Percentiles rank a stretch among this genome's conserved stretches.
Evolutionary conservation across 164 flowering plant genomes (phyloP).

Genomic region (Magnolia officinalis): DNA sequence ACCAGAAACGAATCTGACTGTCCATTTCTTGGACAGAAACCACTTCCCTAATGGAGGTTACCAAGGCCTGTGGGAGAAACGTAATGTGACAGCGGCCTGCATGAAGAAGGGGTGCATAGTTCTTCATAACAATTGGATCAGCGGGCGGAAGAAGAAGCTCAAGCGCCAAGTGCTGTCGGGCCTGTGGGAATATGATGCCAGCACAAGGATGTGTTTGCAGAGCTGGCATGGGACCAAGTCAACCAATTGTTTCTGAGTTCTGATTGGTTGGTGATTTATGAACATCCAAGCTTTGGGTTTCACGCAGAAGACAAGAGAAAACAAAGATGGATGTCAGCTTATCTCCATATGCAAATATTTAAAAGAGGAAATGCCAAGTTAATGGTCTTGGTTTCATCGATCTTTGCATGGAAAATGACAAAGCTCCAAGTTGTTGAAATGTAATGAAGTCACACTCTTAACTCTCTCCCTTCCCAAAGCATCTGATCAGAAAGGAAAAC

Average conservation of each 20-base stretch:
- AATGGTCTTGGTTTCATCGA: slow-evolving; percentile 25
- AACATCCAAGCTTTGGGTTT: slow-evolving; percentile 12
- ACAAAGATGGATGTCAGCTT: neutral
- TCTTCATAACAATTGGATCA: slow-evolving; percentile 92
- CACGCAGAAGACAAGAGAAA: slow-evolving; percentile 13
- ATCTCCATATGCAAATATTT: neutral
- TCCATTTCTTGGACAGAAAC: slow-evolving; percentile 74
- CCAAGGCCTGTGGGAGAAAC: slow-evolving; percentile 59
- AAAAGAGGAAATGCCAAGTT: neutral
- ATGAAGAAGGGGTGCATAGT: slow-evolving; percentile 55
- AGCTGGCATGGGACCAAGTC: slow-evolving; percentile 28
- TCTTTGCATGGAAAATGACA: slow-evolving; percentile 2
- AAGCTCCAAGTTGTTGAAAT: slow-evolving; percentile 5
- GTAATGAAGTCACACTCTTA: neutral
- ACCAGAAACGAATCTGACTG: slow-evolving; percentile 70
- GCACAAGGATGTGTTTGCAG: slow-evolving; percentile 69
- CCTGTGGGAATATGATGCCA: slow-evolving; percentile 73
- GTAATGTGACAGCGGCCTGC: slow-evolving; percentile 54
- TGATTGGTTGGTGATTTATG: neutral
- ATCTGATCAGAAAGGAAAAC: neutral
- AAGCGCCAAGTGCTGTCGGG: slow-evolving; percentile 74
- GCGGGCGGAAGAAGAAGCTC: slow-evolving; percentile 73
- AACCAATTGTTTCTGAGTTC: slow-evolving; percentile 24
- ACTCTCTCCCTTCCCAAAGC: neutral
- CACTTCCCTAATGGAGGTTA: slow-evolving; percentile 96